Evolutionary conservation across 441 rosid species (phyloP).

Genomic region (Gossypium schwendimanii): DNA sequence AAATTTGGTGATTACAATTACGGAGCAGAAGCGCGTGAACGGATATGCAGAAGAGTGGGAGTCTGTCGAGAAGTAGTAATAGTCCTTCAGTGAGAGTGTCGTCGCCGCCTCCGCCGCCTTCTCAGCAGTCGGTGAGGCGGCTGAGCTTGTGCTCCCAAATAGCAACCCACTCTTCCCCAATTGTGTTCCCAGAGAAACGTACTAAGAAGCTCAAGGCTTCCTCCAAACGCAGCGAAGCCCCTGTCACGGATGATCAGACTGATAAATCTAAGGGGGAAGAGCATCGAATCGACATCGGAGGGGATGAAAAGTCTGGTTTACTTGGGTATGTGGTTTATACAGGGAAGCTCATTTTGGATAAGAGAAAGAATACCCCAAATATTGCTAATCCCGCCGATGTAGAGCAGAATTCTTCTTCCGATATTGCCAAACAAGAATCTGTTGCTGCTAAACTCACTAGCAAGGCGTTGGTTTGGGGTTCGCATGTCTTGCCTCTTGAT

Average conservation of each 20-base stretch:
- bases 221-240: conserved; percentile 26
- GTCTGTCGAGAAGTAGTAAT: conserved; percentile 24
- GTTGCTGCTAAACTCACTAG: conserved; percentile 77
- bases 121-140: conserved; percentile 66
- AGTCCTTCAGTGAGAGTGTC: conserved; percentile 19
- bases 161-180: conserved; percentile 69
- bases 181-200: conserved; percentile 87
- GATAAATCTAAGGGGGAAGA: conserved; percentile 44
- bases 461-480: conserved; percentile 82
- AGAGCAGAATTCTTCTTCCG: conserved; percentile 41
- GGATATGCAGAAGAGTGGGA: conserved; percentile 59
- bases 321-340: conserved; percentile 68
- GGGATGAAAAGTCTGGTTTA: conserved; percentile 88
- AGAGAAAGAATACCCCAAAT: conserved; percentile 37
- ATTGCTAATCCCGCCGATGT: conserved; percentile 32
- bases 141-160: conserved; percentile 81
- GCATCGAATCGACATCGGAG: conserved; percentile 66
- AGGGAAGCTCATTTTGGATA: conserved; percentile 70
- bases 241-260: conserved; percentile 30
- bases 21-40: conserved; percentile 12
- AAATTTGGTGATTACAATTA: conserved; percentile 8
- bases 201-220: conserved; percentile 59
- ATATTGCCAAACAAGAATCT: conserved; percentile 40
- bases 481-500: conserved; percentile 57
- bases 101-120: conserved; percentile 35